Evolutionary conservation across 2,329 filamentous ascomycete species (phyloP), one percentile per base, ranked within the genome.

Genomic region (Aspergillus oerlinghausenensis): DNA sequence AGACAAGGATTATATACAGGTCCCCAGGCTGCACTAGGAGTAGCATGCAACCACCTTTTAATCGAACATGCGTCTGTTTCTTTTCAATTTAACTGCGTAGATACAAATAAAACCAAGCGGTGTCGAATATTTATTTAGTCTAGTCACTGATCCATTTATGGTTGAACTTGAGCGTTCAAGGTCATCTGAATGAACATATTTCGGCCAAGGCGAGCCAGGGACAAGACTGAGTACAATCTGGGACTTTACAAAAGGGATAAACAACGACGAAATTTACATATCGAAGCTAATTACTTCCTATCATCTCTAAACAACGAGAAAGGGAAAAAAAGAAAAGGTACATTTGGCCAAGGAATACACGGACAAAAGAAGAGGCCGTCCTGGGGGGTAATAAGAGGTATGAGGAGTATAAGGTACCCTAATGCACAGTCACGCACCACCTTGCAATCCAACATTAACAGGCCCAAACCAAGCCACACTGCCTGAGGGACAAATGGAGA

Each of bases 241-340:
- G 26, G 28, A 17, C 35, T 52, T 55, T 11, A 2, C 21, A 40
- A 21, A 48, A 47, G 5, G 25, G 29, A 51, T 19, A 14, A 7
- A 51, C 17, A 54, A 17, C 47, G 23, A 47, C 21, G 51, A 55
- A 61, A 65, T 64, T 64, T 64, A 62, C 67, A 72, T 64, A 66
- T 54, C 61, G 63, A 62, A 69, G 65, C 61, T 68, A 68, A 70
- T 67, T 70, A 70, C 66, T 70, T 67, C 67, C 63, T 60, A 69
- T 61, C 64, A 64, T 65, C 66, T 72, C 70, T 71, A 73, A 70
- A 64, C 65, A 60, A 63, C 59, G 56, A 60, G 62, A 56, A 40
- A 52, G 54, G 54, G 10, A 4, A 49, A 61, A 66, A 66, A 59
- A 58, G 63, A 57, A 66, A 68, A 67, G 65, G 65, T 64, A 67